These are phyloP conservation scores for Knoxia roxburghii DNA, from an alignment of 257 asterid genomes.

Conservation along the genomic window DNA sequence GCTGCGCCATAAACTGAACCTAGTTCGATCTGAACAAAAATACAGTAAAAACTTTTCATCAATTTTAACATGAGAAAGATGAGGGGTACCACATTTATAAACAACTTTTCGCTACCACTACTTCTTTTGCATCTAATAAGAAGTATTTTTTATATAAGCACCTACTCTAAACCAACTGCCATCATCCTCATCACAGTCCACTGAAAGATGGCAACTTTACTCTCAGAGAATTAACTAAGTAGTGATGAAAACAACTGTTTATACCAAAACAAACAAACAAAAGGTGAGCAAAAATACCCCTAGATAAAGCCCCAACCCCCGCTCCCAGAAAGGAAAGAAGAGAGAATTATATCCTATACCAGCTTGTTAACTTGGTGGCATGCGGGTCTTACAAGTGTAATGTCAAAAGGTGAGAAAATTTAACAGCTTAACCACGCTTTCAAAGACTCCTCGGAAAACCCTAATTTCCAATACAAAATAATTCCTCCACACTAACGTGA, in stretches of 20 bases:
- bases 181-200: too few relatives aligned
- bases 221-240: not conserved
- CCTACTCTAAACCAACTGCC: not conserved
- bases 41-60: too few relatives aligned
- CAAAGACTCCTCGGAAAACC: conserved; percentile 12
- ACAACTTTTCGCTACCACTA: too few relatives aligned
- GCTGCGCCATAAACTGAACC: too few relatives aligned
- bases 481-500: not conserved
- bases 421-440: not conserved
- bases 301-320: not conserved
- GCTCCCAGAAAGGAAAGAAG: not conserved
- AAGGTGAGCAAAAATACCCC: not conserved
- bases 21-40: too few relatives aligned
- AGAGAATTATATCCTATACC: too few relatives aligned
- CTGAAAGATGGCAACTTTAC: not conserved
- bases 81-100: too few relatives aligned
- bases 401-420: not conserved
- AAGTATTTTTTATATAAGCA: too few relatives aligned
- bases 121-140: too few relatives aligned
- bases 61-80: too few relatives aligned
- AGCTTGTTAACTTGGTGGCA: not conserved
- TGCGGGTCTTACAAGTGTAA: not conserved
- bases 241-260: not conserved
- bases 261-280: not conserved
- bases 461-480: not conserved